Percentiles rank a stretch among this genome's conserved stretches.
These are phyloP conservation scores for Naematelia aurantialba DNA, from an alignment of 768 basidiomycete species.

Conservation along the genomic window DNA sequence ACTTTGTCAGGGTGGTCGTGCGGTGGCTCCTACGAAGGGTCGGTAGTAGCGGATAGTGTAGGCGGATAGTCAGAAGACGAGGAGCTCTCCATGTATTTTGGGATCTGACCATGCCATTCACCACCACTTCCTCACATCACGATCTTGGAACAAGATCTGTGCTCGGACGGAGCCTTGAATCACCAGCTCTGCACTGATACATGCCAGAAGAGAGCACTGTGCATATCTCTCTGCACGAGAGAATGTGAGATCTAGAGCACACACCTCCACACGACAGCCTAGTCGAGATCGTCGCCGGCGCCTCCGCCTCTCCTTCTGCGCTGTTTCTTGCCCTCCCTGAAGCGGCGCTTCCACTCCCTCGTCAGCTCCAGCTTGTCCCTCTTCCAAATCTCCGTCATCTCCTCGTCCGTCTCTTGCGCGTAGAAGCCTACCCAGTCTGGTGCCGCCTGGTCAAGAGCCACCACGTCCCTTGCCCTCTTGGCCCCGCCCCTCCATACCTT, in stretches of 20 bases:
- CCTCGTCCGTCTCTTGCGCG: constrained; percentile 28
- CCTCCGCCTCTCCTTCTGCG: constrained; percentile 33
- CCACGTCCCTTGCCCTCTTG: not conserved
- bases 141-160: too few relatives aligned
- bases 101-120: too few relatives aligned
- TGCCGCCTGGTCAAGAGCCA: not conserved
- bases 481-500: constrained; percentile 7
- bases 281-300: not conserved
- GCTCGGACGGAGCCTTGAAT: too few relatives aligned
- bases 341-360: constrained; percentile 49
- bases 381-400: constrained; percentile 49
- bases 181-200: too few relatives aligned
- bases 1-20: too few relatives aligned
- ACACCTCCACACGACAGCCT: not conserved
- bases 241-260: too few relatives aligned
- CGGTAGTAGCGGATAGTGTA: too few relatives aligned
- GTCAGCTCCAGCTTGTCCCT: constrained; percentile 47
- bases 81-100: too few relatives aligned
- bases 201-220: too few relatives aligned
- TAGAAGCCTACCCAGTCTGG: constrained; percentile 20
- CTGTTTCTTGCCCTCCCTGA: constrained; percentile 51
- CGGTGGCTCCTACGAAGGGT: too few relatives aligned
- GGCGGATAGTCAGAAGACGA: too few relatives aligned
- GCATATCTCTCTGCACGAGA: not conserved
- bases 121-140: too few relatives aligned